A percentile compares a stretch with the other conserved stretches of the same genome.
Conservation (phyloP, 257 asterid genomes). For the Salvia splendens region DNA sequence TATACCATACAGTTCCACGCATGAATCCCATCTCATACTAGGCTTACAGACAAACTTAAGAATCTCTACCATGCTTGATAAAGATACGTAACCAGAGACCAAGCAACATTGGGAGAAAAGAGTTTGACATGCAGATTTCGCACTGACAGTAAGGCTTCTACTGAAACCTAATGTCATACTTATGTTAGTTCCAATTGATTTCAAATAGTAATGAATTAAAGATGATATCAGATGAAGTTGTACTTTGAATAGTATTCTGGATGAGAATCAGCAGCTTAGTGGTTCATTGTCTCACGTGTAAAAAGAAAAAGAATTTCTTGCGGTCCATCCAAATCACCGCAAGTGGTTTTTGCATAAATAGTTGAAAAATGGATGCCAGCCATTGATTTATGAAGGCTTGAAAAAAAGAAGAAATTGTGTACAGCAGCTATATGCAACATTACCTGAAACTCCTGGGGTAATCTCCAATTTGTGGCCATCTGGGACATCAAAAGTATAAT, state of each 20-base stretch:
- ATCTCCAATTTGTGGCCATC: constrained; percentile 84
- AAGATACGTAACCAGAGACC: background rate
- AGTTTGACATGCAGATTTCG: constrained; percentile 18
- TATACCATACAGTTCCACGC: background rate
- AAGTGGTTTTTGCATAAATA: constrained; percentile 4
- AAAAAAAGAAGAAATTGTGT: constrained; percentile 12
- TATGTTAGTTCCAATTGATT: constrained; percentile 16
- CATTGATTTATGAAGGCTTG: constrained; percentile 16
- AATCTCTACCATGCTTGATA: constrained; percentile 4
- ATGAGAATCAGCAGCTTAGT: constrained; percentile 1
- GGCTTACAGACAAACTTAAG: background rate
- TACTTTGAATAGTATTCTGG: background rate
- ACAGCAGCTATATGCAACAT: constrained; percentile 13
- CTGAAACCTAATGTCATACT: constrained; percentile 3
- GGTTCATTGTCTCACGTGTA: constrained; percentile 10
- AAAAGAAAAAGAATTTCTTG: background rate
- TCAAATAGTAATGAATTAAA: background rate
- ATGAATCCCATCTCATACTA: background rate
- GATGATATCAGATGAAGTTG: background rate
- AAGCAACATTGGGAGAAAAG: constrained; percentile 13
- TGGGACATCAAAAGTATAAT: constrained; percentile 83
- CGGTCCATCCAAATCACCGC: constrained; percentile 8
- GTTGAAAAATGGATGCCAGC: constrained; percentile 7
- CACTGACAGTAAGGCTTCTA: background rate
- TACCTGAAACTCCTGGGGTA: constrained; percentile 78